Base-by-base conservation (phyloP, 768 basidiomycete species). In the Candolleomyces aberdarensis region DNA sequence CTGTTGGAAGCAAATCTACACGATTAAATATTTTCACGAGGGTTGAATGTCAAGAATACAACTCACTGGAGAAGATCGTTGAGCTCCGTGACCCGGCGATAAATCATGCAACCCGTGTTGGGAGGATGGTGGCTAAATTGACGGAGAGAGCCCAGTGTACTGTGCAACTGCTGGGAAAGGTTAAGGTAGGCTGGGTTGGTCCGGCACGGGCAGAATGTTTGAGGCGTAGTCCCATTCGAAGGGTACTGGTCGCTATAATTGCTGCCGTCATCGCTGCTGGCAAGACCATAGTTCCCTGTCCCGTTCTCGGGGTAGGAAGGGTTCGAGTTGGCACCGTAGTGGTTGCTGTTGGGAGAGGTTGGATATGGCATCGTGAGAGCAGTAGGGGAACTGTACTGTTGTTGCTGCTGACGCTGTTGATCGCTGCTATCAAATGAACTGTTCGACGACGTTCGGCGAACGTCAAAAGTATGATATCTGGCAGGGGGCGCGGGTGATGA, bases 41-140 rank as follows among this genome's bases (percentile, higher is more conserved):
- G 58, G 41, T 58, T 40, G 49, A 61, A 43, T 57, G 46, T 49
- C 60, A 15, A 40, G 44, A 46, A 51, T 56, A 46, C 57, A 46
- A 83, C 87, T 70, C 74, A 91, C 89, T 86, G 86, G 74, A 91
- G 78, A 36, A 87, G 72, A 67, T 79, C 81, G 68, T 80, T 78
- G 39, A 91, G 77, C 63, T 89, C 86, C 51, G 79, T 72, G 61
- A 88, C 84, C 58, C 84, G 81, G 55, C 84, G 78, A 66, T 80
- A 85, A 6, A 89, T 69, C 41, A 79, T 68, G 64, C 89, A 90
- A 41, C 72, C 74, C 5, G 84, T 72, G 56, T 82, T 79, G 20
- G 80, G 73, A 19, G 80, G 76, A 65, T 87, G 87, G 59, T 85
- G 82, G 39, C 79, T 78, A 65, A 83, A 87, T 67, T 87, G 86